Conservation (phyloP, 805 yeast genomes). For the Nakazawaea ernobii region DNA sequence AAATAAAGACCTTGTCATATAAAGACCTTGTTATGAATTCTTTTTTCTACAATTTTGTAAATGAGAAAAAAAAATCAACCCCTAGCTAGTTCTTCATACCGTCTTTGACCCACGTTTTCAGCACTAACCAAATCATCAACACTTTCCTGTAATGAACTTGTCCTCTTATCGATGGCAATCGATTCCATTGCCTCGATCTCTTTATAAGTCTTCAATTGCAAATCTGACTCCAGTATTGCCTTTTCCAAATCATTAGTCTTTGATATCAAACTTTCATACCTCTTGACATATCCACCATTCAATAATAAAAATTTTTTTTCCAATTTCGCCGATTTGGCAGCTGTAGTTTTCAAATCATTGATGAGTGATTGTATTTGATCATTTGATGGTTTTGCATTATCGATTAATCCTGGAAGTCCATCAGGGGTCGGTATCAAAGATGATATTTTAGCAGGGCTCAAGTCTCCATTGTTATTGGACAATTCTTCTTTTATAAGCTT, state of each 20-base stretch:
- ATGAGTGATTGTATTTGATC: constrained; percentile 11
- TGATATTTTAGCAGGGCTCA: neutral
- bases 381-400: constrained; percentile 13
- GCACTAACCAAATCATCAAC: constrained; percentile 12
- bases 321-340: constrained; percentile 19
- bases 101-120: constrained; percentile 12
- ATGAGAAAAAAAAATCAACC: neutral
- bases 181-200: constrained; percentile 12
- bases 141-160: constrained; percentile 9
- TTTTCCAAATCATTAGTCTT: constrained; percentile 15
- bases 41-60: neutral
- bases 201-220: constrained; percentile 12
- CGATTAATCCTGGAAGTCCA: constrained; percentile 4
- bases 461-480: neutral
- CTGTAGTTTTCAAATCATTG: constrained; percentile 11
- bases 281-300: constrained; percentile 29
- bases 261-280: constrained; percentile 17
- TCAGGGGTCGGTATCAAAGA: neutral
- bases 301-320: constrained; percentile 24
- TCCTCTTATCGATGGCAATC: constrained; percentile 10
- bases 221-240: constrained; percentile 9
- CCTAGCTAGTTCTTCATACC: constrained; percentile 9
- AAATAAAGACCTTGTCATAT: too few species aligned
- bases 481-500: neutral
- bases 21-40: too few species aligned